phyloP scores from a whole-genome alignment of 352 stramenopile species.

The Globisporangium mamillatum region DNA sequence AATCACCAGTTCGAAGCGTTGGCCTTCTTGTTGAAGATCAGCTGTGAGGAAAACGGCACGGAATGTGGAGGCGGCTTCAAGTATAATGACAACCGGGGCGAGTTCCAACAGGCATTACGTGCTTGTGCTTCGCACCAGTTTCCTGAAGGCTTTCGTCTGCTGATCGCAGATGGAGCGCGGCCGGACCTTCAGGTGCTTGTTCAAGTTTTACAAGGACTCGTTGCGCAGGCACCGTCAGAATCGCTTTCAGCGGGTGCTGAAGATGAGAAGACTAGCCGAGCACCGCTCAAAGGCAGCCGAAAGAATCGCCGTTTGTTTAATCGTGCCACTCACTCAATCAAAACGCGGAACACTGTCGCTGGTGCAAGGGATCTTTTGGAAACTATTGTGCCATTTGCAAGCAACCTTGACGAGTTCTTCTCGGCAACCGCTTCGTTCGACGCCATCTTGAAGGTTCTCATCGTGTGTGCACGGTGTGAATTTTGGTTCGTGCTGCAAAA shows the following conservation, averaged over 20 bases:
- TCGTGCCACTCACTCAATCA: not conserved
- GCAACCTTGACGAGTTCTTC: slow-evolving; percentile 37
- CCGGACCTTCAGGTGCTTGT: slow-evolving; percentile 37
- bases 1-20: slow-evolving; percentile 33
- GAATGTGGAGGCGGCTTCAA: slow-evolving; percentile 39
- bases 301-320: no score
- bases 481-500: slow-evolving; percentile 46
- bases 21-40: slow-evolving; percentile 30
- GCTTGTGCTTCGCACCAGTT: slow-evolving; percentile 38
- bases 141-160: slow-evolving; percentile 34
- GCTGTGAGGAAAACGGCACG: slow-evolving; percentile 6
- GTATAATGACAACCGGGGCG: slow-evolving; percentile 27
- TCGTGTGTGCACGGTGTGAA: slow-evolving; percentile 43
- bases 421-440: slow-evolving; percentile 40
- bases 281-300: not conserved
- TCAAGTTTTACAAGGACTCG: slow-evolving; percentile 30
- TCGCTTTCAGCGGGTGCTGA: not conserved
- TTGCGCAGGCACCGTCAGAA: slow-evolving; percentile 1
- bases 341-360: slow-evolving; percentile 9
- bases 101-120: slow-evolving; percentile 41
- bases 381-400: slow-evolving; percentile 23
- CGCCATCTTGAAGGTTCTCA: slow-evolving; percentile 36
- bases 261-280: not conserved
- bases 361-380: slow-evolving; percentile 26
- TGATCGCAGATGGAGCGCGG: slow-evolving; percentile 29